phyloP scores from a whole-genome alignment of 2,329 filamentous ascomycete genomes.

The Sclerotinia borealis region DNA sequence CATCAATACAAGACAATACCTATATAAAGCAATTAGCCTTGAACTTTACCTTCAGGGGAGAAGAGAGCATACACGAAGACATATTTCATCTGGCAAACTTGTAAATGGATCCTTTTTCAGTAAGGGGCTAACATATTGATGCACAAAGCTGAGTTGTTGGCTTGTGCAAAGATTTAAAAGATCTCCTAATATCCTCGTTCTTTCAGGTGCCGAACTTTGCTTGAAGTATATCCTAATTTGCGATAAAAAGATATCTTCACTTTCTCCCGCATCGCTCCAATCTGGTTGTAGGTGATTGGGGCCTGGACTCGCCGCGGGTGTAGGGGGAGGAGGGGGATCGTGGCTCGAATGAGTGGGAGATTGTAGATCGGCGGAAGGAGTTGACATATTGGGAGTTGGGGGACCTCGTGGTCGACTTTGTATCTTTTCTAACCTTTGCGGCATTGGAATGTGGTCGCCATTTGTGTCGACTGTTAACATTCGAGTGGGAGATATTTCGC shows the following conservation, averaged over 20 bases:
- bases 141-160: constrained; percentile 90
- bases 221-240: constrained; percentile 77
- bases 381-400: constrained; percentile 61
- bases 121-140: constrained; percentile 88
- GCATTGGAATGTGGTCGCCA: constrained; percentile 32
- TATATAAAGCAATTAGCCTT: constrained; percentile 35
- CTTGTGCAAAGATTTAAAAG: constrained; percentile 91
- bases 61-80: constrained; percentile 69
- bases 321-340: constrained; percentile 55
- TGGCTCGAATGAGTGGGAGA: constrained; percentile 33
- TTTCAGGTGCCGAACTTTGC: constrained; percentile 66
- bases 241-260: constrained; percentile 77
- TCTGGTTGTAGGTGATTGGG: constrained; percentile 57
- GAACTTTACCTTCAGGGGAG: not conserved
- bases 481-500: constrained; percentile 29
- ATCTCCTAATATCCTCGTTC: constrained; percentile 77
- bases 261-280: constrained; percentile 71
- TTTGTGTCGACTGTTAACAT: constrained; percentile 44
- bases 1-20: constrained; percentile 95
- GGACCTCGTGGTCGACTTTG: constrained; percentile 50
- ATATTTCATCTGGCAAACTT: constrained; percentile 86
- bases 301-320: constrained; percentile 59
- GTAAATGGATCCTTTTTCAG: constrained; percentile 96
- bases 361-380: constrained; percentile 57
- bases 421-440: constrained; percentile 48